Percentiles rank a stretch among this genome's conserved stretches.
Conservation (phyloP, 345 rosid genomes). For the Rhizophora apiculata region DNA sequence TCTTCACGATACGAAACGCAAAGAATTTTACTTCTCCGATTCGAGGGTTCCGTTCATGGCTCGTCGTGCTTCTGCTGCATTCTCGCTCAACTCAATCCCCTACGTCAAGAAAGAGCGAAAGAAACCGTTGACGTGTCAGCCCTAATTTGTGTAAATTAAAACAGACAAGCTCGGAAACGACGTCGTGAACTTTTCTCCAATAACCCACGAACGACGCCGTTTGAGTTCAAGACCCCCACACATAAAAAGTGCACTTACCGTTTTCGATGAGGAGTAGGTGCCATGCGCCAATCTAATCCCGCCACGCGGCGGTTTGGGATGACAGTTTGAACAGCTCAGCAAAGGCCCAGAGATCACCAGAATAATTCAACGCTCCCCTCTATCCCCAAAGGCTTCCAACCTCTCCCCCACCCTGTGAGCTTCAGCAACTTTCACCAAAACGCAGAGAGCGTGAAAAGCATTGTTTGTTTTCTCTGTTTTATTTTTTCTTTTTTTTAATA, state of each 20-base stretch:
- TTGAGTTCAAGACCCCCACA: neutral
- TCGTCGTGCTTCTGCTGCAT: slow-evolving; percentile 3
- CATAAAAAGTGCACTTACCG: neutral
- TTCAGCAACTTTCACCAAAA: too few relatives aligned
- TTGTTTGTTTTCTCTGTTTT: too few relatives aligned
- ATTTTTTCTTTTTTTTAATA: too few relatives aligned
- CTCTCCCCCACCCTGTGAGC: too few relatives aligned
- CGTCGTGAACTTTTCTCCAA: neutral
- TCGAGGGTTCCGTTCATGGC: neutral
- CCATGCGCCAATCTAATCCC: neutral
- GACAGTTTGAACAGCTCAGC: slow-evolving; percentile 15
- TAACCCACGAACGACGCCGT: neutral
- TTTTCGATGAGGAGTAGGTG: neutral
- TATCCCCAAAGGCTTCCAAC: neutral
- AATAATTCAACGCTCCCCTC: neutral
- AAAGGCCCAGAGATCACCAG: neutral
- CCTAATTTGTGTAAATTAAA: slow-evolving; percentile 11
- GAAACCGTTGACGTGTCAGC: slow-evolving; percentile 16
- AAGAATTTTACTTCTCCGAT: neutral
- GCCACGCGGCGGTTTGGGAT: slow-evolving; percentile 21
- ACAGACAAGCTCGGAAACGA: neutral
- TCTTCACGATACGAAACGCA: neutral
- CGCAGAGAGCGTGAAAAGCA: neutral
- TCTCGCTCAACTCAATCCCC: neutral
- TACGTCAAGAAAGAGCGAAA: neutral